These are phyloP conservation scores for Calonectria multiphialidica DNA, from an alignment of 2,329 filamentous ascomycete species.

Conservation along the genomic window DNA sequence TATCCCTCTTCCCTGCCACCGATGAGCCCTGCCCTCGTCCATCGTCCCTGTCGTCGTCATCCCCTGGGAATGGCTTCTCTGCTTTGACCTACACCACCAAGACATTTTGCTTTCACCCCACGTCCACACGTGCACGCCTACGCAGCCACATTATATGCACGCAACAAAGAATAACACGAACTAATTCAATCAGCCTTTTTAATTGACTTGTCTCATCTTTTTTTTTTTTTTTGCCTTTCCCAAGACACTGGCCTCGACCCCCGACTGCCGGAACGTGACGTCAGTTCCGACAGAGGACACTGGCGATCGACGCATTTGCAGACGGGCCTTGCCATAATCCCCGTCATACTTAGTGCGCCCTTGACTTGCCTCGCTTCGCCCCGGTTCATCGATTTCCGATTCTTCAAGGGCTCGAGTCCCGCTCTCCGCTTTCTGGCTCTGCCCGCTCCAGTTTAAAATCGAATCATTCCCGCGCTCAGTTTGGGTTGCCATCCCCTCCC, in stretches of 20 bases:
- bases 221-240: constrained; percentile 7
- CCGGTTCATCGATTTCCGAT: constrained; percentile 13
- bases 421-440: neutral
- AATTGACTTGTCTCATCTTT: neutral
- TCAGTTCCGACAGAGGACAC: constrained; percentile 12
- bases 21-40: neutral
- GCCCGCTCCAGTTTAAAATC: neutral
- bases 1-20: constrained; percentile 7
- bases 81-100: neutral
- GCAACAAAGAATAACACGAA: neutral
- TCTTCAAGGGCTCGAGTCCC: constrained; percentile 9
- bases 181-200: neutral
- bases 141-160: neutral
- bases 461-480: neutral
- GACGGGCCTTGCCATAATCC: constrained; percentile 10
- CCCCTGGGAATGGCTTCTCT: neutral
- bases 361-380: constrained; percentile 7
- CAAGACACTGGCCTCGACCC: neutral
- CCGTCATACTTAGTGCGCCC: constrained; percentile 21
- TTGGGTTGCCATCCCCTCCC: neutral
- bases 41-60: neutral
- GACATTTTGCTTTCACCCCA: neutral
- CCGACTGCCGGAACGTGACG: constrained; percentile 25
- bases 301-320: constrained; percentile 26
- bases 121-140: neutral